These are phyloP conservation scores for Carex parvula DNA, from an alignment of 176 grass and related monocot species.

Conservation along the genomic window DNA sequence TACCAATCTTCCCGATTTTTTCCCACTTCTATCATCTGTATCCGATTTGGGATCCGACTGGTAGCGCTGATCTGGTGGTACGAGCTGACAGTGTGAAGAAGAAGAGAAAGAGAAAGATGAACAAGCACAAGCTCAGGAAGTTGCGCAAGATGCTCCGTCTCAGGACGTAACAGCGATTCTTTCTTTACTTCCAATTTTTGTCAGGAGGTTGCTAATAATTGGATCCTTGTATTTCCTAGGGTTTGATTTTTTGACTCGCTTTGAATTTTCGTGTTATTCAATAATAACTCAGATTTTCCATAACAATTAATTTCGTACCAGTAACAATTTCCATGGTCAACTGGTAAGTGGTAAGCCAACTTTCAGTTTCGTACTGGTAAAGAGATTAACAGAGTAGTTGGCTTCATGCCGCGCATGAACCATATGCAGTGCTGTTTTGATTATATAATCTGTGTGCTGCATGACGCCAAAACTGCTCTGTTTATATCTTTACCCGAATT, in stretches of 20 bases:
- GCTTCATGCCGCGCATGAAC: no score
- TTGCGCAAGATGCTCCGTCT: slow-evolving; percentile 70
- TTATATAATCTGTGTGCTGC: no score
- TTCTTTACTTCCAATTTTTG: neutral
- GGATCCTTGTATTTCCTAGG: neutral
- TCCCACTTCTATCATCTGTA: slow-evolving; percentile 16
- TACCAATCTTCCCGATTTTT: slow-evolving; percentile 32
- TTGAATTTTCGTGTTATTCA: neutral
- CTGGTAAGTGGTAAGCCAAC: no score
- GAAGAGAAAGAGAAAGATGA: slow-evolving; percentile 98
- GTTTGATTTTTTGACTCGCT: neutral
- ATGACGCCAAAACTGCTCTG: no score
- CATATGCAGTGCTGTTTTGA: no score
- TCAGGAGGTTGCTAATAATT: neutral
- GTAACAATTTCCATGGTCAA: neutral
- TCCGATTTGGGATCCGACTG: slow-evolving; percentile 17
- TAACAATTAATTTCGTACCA: no score
- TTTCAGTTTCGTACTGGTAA: no score
- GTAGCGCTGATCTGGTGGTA: slow-evolving; percentile 18
- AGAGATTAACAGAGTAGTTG: no score
- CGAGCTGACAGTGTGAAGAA: slow-evolving; percentile 97
- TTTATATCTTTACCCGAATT: no score
- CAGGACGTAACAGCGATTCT: slow-evolving; percentile 37
- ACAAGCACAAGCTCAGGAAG: slow-evolving; percentile 96
- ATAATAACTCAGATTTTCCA: neutral